These are phyloP conservation scores for Coix lacrymajobi DNA, from an alignment of 176 grass and related monocot genomes.

Conservation along the genomic window DNA sequence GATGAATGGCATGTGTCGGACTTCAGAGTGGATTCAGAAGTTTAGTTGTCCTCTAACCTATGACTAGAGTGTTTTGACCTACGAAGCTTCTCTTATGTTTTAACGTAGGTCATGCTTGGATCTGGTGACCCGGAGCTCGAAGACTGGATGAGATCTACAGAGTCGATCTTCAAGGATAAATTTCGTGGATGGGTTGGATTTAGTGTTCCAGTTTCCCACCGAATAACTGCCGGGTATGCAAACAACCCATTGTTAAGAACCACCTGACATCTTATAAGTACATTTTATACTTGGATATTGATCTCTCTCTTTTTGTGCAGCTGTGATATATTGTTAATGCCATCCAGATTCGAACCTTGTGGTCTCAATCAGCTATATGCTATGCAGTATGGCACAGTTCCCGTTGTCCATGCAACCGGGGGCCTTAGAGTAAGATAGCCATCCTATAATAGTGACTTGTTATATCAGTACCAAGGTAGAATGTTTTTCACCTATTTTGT, in stretches of 20 bases:
- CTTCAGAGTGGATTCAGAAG: neutral
- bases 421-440: conserved; percentile 82
- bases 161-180: conserved; percentile 60
- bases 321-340: conserved; percentile 97
- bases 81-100: neutral
- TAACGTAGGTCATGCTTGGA: conserved; percentile 88
- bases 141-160: conserved; percentile 87
- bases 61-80: neutral
- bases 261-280: neutral
- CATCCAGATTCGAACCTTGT: conserved; percentile 95
- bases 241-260: neutral
- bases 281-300: conserved; percentile 8
- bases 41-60: neutral
- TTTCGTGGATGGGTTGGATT: conserved; percentile 99
- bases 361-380: conserved; percentile 97
- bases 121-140: conserved; percentile 76
- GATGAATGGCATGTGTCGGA: neutral
- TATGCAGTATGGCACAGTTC: conserved; percentile 92
- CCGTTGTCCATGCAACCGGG: conserved; percentile 88
- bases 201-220: conserved; percentile 88
- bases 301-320: conserved; percentile 38
- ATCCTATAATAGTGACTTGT: neutral
- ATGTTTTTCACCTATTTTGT: conserved; percentile 17
- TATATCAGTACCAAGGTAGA: neutral
- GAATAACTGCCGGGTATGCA: conserved; percentile 85